These are phyloP conservation scores for Lasiodiplodia sp. DNA, from an alignment of 2,329 filamentous ascomycete species.

Conservation along the genomic window DNA sequence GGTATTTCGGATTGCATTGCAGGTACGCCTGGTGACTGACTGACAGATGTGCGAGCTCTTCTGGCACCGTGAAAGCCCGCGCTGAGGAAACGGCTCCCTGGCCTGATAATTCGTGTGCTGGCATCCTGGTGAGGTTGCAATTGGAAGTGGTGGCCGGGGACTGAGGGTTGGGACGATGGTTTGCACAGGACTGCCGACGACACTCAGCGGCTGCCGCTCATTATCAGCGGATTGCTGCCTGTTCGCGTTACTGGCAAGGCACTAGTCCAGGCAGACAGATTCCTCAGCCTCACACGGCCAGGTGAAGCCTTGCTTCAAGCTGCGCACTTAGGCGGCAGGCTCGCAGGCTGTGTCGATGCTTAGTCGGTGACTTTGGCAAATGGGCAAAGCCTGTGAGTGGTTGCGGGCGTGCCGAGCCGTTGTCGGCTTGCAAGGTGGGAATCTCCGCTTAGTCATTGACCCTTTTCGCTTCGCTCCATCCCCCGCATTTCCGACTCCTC, in stretches of 20 bases:
- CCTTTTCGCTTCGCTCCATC: conserved; percentile 9
- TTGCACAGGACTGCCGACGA: not conserved
- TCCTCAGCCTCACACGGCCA: not conserved
- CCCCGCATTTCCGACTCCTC: conserved; percentile 15
- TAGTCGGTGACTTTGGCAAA: not conserved
- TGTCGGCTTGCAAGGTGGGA: not conserved
- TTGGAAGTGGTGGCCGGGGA: not conserved
- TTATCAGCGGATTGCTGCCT: conserved; percentile 19
- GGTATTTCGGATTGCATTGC: conserved; percentile 37
- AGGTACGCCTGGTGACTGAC: conserved; percentile 41
- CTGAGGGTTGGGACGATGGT: not conserved
- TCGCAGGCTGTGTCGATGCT: not conserved
- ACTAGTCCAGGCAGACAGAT: not conserved
- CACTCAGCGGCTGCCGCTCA: not conserved
- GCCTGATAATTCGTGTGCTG: not conserved
- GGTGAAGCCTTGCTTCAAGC: not conserved
- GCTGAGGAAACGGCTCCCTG: not conserved
- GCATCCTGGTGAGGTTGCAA: conserved; percentile 1
- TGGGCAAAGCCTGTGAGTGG: too few relatives aligned
- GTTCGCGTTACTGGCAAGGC: not conserved
- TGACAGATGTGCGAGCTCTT: conserved; percentile 29
- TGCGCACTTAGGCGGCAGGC: not conserved
- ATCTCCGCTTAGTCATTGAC: conserved; percentile 1
- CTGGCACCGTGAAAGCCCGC: not conserved
- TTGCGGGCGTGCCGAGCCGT: too few relatives aligned